A percentile compares a stretch with the other conserved stretches of the same genome.
Evolutionary conservation across 192 early-diverging fungal species (phyloP).

Genomic region (Paraglomus brasilianum): DNA sequence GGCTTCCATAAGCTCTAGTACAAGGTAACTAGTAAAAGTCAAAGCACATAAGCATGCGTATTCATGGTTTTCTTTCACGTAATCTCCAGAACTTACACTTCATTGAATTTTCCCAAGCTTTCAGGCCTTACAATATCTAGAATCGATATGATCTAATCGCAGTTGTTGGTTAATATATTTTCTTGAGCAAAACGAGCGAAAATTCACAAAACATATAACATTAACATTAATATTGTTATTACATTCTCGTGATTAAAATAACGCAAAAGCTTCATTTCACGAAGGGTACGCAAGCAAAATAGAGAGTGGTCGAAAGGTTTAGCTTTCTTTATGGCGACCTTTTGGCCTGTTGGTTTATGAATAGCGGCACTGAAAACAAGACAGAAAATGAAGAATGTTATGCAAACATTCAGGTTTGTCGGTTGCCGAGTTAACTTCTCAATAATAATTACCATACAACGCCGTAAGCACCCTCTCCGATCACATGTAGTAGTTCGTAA

Average conservation of each 20-base stretch:
- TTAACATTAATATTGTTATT: conserved; percentile 23
- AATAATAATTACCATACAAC: conserved; percentile 79
- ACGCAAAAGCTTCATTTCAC: conserved; percentile 83
- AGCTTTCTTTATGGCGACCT: conserved; percentile 92
- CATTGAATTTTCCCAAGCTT: conserved; percentile 77
- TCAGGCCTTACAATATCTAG: conserved; percentile 90
- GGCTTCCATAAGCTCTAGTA: conserved; percentile 99
- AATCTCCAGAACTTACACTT: conserved; percentile 58
- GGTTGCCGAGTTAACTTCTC: too few relatives aligned
- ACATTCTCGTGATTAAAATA: conserved; percentile 86
- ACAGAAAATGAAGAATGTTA: conserved; percentile 30
- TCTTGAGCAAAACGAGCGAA: not conserved
- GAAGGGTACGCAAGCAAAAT: conserved; percentile 77
- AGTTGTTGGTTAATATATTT: not conserved
- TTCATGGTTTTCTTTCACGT: conserved; percentile 1
- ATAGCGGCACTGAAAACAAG: conserved; percentile 65
- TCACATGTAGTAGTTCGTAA: conserved; percentile 82
- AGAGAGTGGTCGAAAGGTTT: conserved; percentile 82
- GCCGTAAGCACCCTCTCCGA: conserved; percentile 93
- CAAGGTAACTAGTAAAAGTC: conserved; percentile 65
- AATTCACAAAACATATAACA: not conserved
- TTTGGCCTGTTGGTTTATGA: conserved; percentile 76
- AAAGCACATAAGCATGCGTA: not conserved
- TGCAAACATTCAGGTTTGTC: too few relatives aligned
- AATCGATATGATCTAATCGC: conserved; percentile 80